Evolutionary conservation across 805 yeast species (phyloP).

Genomic region (Hemisphaericaspora nanyangensis): DNA sequence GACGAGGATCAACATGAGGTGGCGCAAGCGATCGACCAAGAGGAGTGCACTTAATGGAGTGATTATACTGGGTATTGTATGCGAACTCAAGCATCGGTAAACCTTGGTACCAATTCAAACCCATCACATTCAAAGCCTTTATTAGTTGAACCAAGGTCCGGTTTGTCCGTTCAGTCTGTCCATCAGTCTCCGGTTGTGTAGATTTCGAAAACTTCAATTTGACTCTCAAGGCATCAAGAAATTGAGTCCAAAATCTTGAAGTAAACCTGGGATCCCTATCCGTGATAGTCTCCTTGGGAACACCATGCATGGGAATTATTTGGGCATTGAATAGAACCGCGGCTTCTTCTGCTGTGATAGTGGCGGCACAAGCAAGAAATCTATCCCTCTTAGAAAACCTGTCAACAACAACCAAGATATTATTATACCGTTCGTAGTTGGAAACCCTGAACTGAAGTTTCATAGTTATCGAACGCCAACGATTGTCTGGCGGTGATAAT

Average conservation of each 20-base stretch:
- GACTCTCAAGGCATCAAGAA: conserved; percentile 5
- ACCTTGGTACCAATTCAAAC: background rate
- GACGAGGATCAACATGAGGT: background rate
- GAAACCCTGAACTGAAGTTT: conserved; percentile 13
- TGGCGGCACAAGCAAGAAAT: conserved; percentile 10
- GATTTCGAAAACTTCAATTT: conserved; percentile 8
- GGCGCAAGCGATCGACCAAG: background rate
- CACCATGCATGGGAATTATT: conserved; percentile 12
- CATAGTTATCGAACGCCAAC: conserved; percentile 7
- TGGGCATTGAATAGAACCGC: conserved; percentile 5
- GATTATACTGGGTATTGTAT: conserved; percentile 1
- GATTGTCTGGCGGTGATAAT: background rate
- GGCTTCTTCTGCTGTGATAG: background rate
- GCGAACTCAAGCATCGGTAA: conserved; percentile 2
- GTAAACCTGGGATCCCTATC: conserved; percentile 12
- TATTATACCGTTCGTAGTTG: conserved; percentile 4
- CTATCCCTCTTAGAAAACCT: conserved; percentile 13
- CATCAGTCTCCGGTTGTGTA: conserved; percentile 13
- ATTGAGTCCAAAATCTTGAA: conserved; percentile 10
- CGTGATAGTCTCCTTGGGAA: conserved; percentile 8
- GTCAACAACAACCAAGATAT: conserved; percentile 13
- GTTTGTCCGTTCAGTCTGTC: conserved; percentile 13
- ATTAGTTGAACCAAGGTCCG: background rate
- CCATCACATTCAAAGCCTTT: background rate
- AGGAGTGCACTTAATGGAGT: background rate